These are phyloP conservation scores for Solanum pinnatisectum DNA, from an alignment of 257 asterid species.

Conservation along the genomic window DNA sequence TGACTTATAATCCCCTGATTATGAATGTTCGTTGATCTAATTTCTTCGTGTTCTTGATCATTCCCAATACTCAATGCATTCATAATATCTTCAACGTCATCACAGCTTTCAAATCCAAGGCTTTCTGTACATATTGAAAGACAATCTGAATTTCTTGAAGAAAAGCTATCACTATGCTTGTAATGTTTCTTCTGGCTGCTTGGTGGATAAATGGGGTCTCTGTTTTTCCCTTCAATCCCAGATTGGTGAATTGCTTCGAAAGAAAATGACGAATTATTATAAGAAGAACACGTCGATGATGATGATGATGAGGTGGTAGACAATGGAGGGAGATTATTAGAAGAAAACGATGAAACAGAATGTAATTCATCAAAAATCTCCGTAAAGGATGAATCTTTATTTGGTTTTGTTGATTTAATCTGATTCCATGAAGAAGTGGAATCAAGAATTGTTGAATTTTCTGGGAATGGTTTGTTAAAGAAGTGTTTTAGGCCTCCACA, in stretches of 20 bases:
- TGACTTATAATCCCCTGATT: conserved; percentile 1
- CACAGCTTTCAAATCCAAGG: conserved; percentile 71
- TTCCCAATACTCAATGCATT: conserved; percentile 17
- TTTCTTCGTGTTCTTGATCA: conserved; percentile 8
- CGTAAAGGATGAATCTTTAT: conserved; percentile 27
- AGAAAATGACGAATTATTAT: not conserved
- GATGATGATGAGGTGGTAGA: conserved; percentile 15
- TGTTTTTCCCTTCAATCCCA: conserved; percentile 1
- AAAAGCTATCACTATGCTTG: conserved; percentile 34
- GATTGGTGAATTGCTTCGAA: not conserved
- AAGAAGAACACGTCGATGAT: not conserved
- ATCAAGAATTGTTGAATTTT: conserved; percentile 40
- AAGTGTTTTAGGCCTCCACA: conserved; percentile 72
- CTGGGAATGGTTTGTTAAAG: conserved; percentile 60
- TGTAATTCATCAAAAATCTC: conserved; percentile 42
- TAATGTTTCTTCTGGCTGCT: conserved; percentile 8
- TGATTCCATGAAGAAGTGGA: conserved; percentile 60
- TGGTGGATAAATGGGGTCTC: conserved; percentile 2
- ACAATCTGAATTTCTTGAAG: conserved; percentile 45
- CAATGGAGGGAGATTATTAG: conserved; percentile 10
- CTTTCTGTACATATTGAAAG: conserved; percentile 66
- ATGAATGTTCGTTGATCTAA: not conserved
- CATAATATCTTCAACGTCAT: conserved; percentile 36
- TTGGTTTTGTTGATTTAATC: conserved; percentile 2
- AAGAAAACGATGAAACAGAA: not conserved